Conservation (phyloP, 1,284 basidiomycete genomes). For the Melampsora americana region DNA sequence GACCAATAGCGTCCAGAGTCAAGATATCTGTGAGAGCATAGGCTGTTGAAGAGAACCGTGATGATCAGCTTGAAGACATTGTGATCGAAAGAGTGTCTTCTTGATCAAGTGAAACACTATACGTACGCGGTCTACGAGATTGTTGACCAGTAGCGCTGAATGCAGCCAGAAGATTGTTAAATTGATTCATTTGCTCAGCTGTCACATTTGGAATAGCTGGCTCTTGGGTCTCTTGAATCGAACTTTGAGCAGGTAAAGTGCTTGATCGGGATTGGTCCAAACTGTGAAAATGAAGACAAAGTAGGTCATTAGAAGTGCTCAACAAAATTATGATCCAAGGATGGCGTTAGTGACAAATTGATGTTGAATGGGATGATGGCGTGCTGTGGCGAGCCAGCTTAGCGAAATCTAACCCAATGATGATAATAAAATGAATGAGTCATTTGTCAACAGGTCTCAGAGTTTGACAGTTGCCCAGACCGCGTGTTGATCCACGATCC, state of each 20-base stretch:
- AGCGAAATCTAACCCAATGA: too few species aligned
- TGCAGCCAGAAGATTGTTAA: conserved; percentile 21
- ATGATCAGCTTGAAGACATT: too few species aligned
- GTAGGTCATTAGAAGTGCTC: background rate
- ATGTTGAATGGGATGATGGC: background rate
- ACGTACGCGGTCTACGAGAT: background rate
- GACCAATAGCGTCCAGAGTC: conserved; percentile 15
- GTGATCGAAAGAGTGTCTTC: too few species aligned
- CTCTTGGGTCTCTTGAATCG: background rate
- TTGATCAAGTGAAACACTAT: background rate
- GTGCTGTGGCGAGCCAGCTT: too few species aligned
- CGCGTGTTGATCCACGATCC: too few species aligned
- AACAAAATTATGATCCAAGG: background rate
- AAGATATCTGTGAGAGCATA: conserved; percentile 21
- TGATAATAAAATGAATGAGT: too few species aligned
- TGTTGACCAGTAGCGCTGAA: conserved; percentile 10
- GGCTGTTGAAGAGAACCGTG: background rate
- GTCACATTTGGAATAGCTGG: background rate
- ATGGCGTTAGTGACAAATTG: background rate
- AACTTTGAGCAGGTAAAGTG: background rate
- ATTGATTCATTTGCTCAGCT: conserved; percentile 39
- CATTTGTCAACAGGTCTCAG: too few species aligned
- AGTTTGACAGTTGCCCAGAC: too few species aligned
- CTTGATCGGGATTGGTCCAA: background rate
- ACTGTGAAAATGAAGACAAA: background rate